A percentile compares a stretch with the other conserved stretches of the same genome.
These are phyloP conservation scores for Nephelium lappaceum DNA, from an alignment of 345 rosid genomes.

Conservation along the genomic window DNA sequence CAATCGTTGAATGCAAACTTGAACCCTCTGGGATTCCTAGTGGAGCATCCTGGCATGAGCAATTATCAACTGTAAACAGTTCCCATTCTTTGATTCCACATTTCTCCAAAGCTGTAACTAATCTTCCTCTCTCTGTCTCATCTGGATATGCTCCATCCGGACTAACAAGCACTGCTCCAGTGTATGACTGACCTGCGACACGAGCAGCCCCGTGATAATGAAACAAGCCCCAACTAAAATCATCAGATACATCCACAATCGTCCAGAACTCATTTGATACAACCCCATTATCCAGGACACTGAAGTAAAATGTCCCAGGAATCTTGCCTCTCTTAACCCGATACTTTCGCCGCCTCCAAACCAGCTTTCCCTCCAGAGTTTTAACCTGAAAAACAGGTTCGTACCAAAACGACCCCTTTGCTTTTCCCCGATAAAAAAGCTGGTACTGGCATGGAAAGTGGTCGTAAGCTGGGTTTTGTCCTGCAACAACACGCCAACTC, in stretches of 20 bases:
- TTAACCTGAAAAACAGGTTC: slow-evolving; percentile 89
- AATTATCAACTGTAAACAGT: slow-evolving; percentile 73
- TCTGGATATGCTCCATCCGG: slow-evolving; percentile 74
- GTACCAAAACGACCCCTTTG: slow-evolving; percentile 90
- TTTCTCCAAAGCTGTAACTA: slow-evolving; percentile 60
- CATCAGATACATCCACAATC: slow-evolving; percentile 76
- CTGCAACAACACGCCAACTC: slow-evolving; percentile 96
- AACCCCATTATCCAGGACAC: slow-evolving; percentile 91
- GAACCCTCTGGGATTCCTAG: slow-evolving; percentile 80
- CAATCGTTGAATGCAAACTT: slow-evolving; percentile 54
- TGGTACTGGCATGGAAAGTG: slow-evolving; percentile 97
- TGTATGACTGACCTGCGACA: slow-evolving; percentile 89
- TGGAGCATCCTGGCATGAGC: slow-evolving; percentile 75
- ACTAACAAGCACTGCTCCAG: slow-evolving; percentile 89
- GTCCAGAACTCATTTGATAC: slow-evolving; percentile 94
- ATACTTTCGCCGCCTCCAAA: slow-evolving; percentile 91
- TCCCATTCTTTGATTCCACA: slow-evolving; percentile 95
- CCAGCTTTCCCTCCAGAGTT: slow-evolving; percentile 69
- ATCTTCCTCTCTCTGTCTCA: slow-evolving; percentile 44
- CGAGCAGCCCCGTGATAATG: slow-evolving; percentile 92
- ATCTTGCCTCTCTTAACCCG: slow-evolving; percentile 71
- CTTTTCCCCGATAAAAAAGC: slow-evolving; percentile 88
- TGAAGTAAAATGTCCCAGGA: slow-evolving; percentile 76
- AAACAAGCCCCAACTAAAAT: slow-evolving; percentile 88
- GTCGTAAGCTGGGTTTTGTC: slow-evolving; percentile 96